Evolutionary conservation across 169 alveolate genomes (phyloP), one percentile per base, ranked within the genome.

Genomic region (Blepharisma undulans): DNA sequence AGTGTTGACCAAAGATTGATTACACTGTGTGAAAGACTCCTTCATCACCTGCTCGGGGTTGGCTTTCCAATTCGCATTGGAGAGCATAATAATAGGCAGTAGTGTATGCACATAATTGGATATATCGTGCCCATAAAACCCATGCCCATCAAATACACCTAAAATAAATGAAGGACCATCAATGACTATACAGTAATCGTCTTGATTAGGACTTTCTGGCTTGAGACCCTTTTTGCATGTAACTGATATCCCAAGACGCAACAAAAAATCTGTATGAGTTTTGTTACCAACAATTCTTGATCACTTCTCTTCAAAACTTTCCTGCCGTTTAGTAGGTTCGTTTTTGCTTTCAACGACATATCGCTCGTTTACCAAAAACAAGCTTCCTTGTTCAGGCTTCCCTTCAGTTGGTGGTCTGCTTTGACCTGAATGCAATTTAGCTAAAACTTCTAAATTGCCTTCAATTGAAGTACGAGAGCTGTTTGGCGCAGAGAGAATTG

Each of bases 111-210:
- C 88, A 27, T 89, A 89, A 72, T 92, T 88, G 22, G 93, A 72
- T 33, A 95, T 95, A 48, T 84, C 90, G 81, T 96, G 97, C 5
- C 98, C 98, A 90, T 92, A 85, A 61, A 90, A 93, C 7, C 98
- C 98, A 85, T 96, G 98, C 4, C 98, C 98, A 88, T 96, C 98
- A 76, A 94, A 92, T 10, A 96, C 97, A 27, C 97, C 97, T 2
- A 93, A 77, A 78, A 95, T 48, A 19, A 74, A 18, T 18, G 76
- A 32, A 4, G 30, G 71, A 12, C 76, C 61, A 36, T 90, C 91
- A 34, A 88, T 34, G 33, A 76, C 59, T 33, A 88, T 34, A 48
- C 76, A 76, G 59, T 32, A 88, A 32, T 88, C 92, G 36, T 88
- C 92, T 88, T 88, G 87, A 16, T 88, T 88, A 10, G 92, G 92